Base-by-base conservation (phyloP, 345 rosid species). In the Pistacia atlantica region DNA sequence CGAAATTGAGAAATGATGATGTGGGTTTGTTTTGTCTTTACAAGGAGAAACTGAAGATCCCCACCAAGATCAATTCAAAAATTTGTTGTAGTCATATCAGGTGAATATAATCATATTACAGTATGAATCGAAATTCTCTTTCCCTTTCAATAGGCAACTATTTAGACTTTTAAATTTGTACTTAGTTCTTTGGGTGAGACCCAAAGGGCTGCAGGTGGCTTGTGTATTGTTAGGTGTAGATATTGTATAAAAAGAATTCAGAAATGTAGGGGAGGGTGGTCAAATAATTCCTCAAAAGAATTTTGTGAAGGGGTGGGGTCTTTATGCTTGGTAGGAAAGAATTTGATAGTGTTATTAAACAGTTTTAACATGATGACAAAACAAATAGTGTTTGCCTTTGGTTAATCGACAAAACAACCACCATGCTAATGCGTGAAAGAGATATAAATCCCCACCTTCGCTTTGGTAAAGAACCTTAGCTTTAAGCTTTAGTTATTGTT, bases 251-350 rank as follows among this genome's bases (percentile, higher is more conserved):
- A 11, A 67, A 67, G 37, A 58, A 31, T 35, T 69, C 74, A 51
- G 45, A 55, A 57, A 75, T 57, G 77, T 51, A 31, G 33, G 33
- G 33, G 33, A 31, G 33, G 33, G 74, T 72, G 74, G 72, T 84
- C 83, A 78, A 64, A 73, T 67, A 25, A 75, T 72, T 81, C 71
- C 38, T 57, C 46, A 11, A 22, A 65, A 65, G 59, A 65, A 65
- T n/a, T 56, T 35, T 73, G 74, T 60, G 68, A 8, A 2, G 10
- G 45, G 46, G 80, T 80, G 82, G 79, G 83, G 78, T 51, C 75
- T 58, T 8, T 8, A 65, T 74, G 77, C 37, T 46, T 65, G n/a
- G 52, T 51, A 35, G 31, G 35, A 52, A 31, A 52, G 11, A 45
- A 62, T 13, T 68, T 17, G 31, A 35, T 10, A 31, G 12, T 12